Percentiles rank a stretch among this genome's conserved stretches.
Evolutionary conservation across 176 grass and related monocot genomes (phyloP).

Genomic region (Tuctoria greenei): DNA sequence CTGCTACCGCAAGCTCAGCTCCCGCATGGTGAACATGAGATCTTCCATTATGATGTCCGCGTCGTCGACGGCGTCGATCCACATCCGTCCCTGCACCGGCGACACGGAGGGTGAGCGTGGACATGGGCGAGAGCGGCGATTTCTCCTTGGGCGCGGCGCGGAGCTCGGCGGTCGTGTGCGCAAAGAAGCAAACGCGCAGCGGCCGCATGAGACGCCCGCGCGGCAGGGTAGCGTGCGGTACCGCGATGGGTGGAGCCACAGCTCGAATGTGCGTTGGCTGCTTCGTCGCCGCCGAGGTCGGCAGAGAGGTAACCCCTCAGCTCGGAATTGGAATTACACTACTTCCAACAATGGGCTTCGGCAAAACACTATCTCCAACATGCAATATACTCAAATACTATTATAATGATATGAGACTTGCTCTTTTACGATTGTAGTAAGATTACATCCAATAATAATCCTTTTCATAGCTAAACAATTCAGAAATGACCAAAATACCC

Average conservation of each 20-base stretch:
- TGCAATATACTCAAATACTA: too few species aligned
- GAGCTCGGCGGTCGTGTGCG: slow-evolving; percentile 70
- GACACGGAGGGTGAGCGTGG: slow-evolving; percentile 64
- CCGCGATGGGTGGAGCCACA: slow-evolving; percentile 87
- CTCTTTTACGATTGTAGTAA: too few species aligned
- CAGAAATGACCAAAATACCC: too few species aligned
- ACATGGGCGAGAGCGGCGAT: slow-evolving; percentile 61
- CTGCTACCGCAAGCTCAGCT: slow-evolving; percentile 60
- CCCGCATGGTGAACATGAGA: slow-evolving; percentile 58
- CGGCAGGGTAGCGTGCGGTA: slow-evolving; percentile 89
- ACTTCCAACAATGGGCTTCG: too few species aligned
- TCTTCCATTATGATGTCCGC: slow-evolving; percentile 50
- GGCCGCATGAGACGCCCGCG: slow-evolving; percentile 64
- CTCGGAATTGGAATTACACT: too few species aligned
- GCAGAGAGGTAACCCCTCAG: too few species aligned
- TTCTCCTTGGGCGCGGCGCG: slow-evolving; percentile 56
- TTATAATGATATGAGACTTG: too few species aligned
- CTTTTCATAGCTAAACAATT: too few species aligned
- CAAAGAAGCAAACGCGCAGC: slow-evolving; percentile 97
- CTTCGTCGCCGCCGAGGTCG: too few species aligned
- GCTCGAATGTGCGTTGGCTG: slow-evolving; percentile 96
- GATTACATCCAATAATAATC: too few species aligned
- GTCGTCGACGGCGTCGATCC: slow-evolving; percentile 21
- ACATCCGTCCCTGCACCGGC: slow-evolving; percentile 39
- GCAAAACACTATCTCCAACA: too few species aligned